Percentiles rank a stretch among this genome's conserved stretches.
Conservation (phyloP, 2,329 filamentous ascomycete species). For the Fusarium mundagurra region DNA sequence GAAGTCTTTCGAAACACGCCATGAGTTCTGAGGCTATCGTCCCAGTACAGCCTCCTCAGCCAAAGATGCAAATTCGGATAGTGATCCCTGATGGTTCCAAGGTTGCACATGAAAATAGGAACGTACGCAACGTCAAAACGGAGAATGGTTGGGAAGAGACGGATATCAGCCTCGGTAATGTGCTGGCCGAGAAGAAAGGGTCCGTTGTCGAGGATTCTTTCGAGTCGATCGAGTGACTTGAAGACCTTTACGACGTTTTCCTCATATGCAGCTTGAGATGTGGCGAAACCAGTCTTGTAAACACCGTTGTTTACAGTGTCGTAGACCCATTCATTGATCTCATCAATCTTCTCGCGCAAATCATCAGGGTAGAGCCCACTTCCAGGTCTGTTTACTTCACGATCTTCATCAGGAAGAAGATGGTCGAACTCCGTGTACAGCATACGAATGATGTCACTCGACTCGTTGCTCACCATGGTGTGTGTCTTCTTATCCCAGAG, state of each 20-base stretch:
- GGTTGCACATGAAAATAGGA: conserved; percentile 71
- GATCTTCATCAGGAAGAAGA: conserved; percentile 61
- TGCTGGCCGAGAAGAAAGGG: conserved; percentile 71
- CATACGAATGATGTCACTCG: conserved; percentile 86
- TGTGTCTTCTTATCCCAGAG: conserved; percentile 75
- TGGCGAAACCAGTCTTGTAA: conserved; percentile 71
- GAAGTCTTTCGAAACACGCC: conserved; percentile 76
- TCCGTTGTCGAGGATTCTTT: conserved; percentile 61
- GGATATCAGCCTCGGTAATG: conserved; percentile 75
- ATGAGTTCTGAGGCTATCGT: conserved; percentile 52
- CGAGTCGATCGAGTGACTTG: conserved; percentile 70
- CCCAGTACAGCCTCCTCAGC: conserved; percentile 77
- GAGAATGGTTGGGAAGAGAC: conserved; percentile 72
- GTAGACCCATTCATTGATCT: conserved; percentile 75
- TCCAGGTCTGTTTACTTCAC: conserved; percentile 59
- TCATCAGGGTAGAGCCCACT: conserved; percentile 67
- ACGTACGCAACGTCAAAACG: conserved; percentile 77
- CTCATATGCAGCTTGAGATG: conserved; percentile 72
- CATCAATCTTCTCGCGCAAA: conserved; percentile 67
- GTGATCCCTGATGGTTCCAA: conserved; percentile 70
- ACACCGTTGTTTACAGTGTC: conserved; percentile 60
- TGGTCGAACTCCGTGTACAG: conserved; percentile 78
- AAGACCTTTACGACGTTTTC: conserved; percentile 70
- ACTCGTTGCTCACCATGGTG: conserved; percentile 84
- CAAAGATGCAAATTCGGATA: conserved; percentile 75